Evolutionary conservation across 2,329 filamentous ascomycete species (phyloP), one percentile per base, ranked within the genome.

Genomic region (Beauveria rudraprayagi): DNA sequence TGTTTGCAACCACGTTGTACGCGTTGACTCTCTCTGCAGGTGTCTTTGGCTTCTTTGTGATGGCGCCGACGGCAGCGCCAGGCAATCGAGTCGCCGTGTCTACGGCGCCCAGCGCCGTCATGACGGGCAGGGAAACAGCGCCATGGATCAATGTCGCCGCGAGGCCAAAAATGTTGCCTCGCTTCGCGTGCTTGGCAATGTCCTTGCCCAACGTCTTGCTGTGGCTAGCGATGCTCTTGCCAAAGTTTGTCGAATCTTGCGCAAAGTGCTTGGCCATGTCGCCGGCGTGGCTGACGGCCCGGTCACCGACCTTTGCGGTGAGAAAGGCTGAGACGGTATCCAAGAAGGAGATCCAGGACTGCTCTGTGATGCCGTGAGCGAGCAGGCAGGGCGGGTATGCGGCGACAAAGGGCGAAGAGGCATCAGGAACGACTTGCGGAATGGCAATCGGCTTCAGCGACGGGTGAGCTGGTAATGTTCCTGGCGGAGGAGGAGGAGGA

Each of bases 291-390:
- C 70, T 71, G 19, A 79, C 61, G 6, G 78, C 77, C 3, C 76
- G 73, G 55, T 77, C 74, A 0, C 76, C 75, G 0, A 80, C 75
- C 22, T 72, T 77, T 55, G 78, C 77, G 0, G 73, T 71, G 6
- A 80, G 71, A 61, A 80, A 80, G 1, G 75, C 78, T 0, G 78
- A 80, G 2, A 78, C 66, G 8, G 78, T 78, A 19, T 70, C 64
- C 1, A 76, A 59, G 17, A 76, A 75, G 0, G 73, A 70, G 9
- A 59, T 54, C 73, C 73, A 76, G 0, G 71, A 69, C n/a, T 69
- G 65, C 7, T 69, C 61, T 0, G 73, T 70, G 61, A 76, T 72
- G 46, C 73, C 78, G 41, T 72, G 70, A 17, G 67, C 63, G 0
- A 79, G 72, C 0, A 80, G 72, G 3, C 68, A 56, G 0, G 72